Evolutionary conservation across 371 early-diverging fungal species (phyloP), one percentile per base, ranked within the genome.

Genomic region (Mortierella sp.): DNA sequence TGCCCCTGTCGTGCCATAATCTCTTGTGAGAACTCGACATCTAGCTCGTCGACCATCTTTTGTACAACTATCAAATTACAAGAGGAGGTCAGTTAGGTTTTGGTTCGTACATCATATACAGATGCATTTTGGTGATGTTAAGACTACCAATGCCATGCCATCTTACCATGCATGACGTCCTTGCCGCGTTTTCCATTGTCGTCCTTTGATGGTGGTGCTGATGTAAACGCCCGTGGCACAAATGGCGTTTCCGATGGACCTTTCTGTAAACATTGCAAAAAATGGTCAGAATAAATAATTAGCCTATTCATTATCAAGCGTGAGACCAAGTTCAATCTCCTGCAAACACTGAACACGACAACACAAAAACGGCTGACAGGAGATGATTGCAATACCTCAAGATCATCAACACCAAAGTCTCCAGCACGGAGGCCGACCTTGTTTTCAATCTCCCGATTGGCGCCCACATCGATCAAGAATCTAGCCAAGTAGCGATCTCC

Each of bases 391-490:
- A 38, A 72, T 83, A 89, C 90, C 65, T 81, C 47, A 14, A 58
- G 44, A 31, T 83, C 80, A 19, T 77, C 77, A 1, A 89, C 78
- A 54, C 91, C 91, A 84, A 92, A 95, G 77, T 95, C 94, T 24
- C 89, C 84, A 19, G 94, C 91, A 24, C 88, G 88, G 19, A 96
- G 80, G 0, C 97, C 98, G 16, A 92, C 92, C 24, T 91, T 89
- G 81, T 99, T 98, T 38, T 89, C 89, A n/a, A 96, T 90, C 3
- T 90, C 86, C 1, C 88, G 80, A 50, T 92, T 93, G 0, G 99
- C 98, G 11, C 98, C 98, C 11, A 93, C 95, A 47, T 94, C 90
- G 21, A 96, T 73, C 60, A 99, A 84, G 80, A 94, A 84, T 48
- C 94, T 94, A 0, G 95, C 90, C 70, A 98, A 78, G 2, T 89